phyloP scores from a whole-genome alignment of 192 early-diverging fungal genomes.

The Backusella luteola region DNA sequence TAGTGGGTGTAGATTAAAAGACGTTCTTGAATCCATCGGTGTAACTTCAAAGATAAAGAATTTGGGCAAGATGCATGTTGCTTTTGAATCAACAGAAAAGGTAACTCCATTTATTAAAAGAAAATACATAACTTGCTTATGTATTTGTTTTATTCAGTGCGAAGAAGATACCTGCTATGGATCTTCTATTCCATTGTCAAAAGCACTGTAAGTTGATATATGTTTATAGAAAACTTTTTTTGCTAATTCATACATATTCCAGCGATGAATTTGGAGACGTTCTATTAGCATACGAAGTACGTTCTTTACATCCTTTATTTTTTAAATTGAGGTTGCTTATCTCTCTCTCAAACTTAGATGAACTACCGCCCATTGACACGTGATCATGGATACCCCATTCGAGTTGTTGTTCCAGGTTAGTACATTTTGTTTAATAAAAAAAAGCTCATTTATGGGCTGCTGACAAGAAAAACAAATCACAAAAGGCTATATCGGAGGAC shows the following conservation, averaged over 20 bases:
- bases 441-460: not conserved
- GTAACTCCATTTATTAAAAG: constrained; percentile 21
- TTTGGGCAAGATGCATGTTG: constrained; percentile 49
- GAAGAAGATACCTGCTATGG: constrained; percentile 71
- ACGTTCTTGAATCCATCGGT: constrained; percentile 67
- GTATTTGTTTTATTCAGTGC: constrained; percentile 18
- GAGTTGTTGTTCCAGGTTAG: constrained; percentile 79
- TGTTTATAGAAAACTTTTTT: not conserved
- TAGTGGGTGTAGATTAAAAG: constrained; percentile 73
- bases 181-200: constrained; percentile 63
- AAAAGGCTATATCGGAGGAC: constrained; percentile 78
- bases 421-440: not conserved
- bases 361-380: constrained; percentile 70
- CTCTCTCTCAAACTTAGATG: constrained; percentile 47
- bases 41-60: constrained; percentile 49
- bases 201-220: constrained; percentile 54
- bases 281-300: constrained; percentile 73
- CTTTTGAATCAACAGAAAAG: constrained; percentile 66
- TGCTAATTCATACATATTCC: not conserved
- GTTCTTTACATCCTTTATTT: constrained; percentile 26
- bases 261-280: constrained; percentile 65
- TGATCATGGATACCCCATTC: constrained; percentile 86
- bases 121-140: not conserved
- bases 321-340: constrained; percentile 19
- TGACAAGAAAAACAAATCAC: not conserved